phyloP scores from a whole-genome alignment of 345 rosid genomes.

The Pistacia integerrima region DNA sequence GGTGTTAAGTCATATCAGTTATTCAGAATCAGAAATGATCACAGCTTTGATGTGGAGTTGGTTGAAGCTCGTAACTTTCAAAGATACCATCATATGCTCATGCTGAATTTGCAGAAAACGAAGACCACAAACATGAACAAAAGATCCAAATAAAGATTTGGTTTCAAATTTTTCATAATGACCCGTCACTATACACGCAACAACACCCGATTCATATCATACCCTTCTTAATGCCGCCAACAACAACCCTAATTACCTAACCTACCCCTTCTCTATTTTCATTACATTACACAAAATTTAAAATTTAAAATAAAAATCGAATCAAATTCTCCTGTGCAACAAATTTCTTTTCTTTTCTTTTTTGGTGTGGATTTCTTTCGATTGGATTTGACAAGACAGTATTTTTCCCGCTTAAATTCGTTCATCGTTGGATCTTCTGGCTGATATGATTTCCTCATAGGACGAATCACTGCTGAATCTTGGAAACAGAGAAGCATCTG shows the following conservation, averaged over 20 bases:
- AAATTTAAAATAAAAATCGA: background rate
- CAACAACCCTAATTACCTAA: background rate
- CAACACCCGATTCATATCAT: constrained; percentile 24
- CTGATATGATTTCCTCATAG: constrained; percentile 22
- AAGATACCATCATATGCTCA: constrained; percentile 13
- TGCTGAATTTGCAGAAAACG: constrained; percentile 8
- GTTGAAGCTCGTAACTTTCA: constrained; percentile 13
- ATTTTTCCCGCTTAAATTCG: constrained; percentile 23
- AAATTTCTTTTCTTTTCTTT: background rate
- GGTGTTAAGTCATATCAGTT: constrained; percentile 33
- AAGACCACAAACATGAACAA: background rate
- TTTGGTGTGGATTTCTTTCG: background rate
- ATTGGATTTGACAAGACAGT: constrained; percentile 9
- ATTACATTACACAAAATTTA: constrained; percentile 2
- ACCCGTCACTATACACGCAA: constrained; percentile 40
- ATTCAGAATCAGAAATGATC: constrained; percentile 20
- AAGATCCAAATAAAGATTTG: constrained; percentile 17
- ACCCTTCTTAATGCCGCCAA: background rate
- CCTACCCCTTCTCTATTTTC: background rate
- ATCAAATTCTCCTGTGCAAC: constrained; percentile 9
- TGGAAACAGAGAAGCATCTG: constrained; percentile 47
- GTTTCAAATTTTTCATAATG: constrained; percentile 44
- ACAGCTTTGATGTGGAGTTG: constrained; percentile 9
- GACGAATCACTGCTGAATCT: constrained; percentile 38
- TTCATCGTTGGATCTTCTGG: constrained; percentile 31